A percentile compares a stretch with the other conserved stretches of the same genome.
Conservation (phyloP, 2,329 filamentous ascomycete species). For the Aureobasidium sp. region DNA sequence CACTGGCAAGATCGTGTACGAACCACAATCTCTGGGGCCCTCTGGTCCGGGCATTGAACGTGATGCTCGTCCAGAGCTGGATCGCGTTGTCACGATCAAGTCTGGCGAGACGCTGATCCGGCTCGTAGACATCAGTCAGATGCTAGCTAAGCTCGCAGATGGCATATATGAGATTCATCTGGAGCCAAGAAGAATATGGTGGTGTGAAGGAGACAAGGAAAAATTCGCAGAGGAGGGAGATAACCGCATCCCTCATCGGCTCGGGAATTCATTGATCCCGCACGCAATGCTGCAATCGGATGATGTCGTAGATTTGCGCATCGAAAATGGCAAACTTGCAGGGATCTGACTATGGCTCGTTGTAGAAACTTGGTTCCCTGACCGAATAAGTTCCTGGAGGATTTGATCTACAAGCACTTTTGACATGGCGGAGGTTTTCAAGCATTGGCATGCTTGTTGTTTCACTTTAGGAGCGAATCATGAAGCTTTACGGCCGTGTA, state of each 20-base stretch:
- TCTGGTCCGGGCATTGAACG: not conserved
- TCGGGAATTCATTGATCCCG: not conserved
- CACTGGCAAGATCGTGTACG: not conserved
- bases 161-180: not conserved
- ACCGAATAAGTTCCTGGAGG: not conserved
- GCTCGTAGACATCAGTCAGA: not conserved
- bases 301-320: no score
- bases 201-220: not conserved
- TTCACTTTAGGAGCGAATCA: not conserved
- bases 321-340: no score
- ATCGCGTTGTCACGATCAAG: not conserved
- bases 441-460: not conserved
- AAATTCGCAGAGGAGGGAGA: not conserved
- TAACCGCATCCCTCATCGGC: not conserved
- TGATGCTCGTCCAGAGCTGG: not conserved
- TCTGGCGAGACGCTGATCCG: not conserved
- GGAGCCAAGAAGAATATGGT: not conserved
- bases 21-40: not conserved
- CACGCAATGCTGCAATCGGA: no score
- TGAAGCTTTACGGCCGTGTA: not conserved
- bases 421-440: not conserved
- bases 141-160: not conserved
- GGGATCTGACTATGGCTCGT: no score
- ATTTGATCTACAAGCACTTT: not conserved
- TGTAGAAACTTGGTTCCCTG: no score